A percentile compares a stretch with the other conserved stretches of the same genome.
These are phyloP conservation scores for Hemerocallis citrina DNA, from an alignment of 106 monocot species.

Conservation along the genomic window DNA sequence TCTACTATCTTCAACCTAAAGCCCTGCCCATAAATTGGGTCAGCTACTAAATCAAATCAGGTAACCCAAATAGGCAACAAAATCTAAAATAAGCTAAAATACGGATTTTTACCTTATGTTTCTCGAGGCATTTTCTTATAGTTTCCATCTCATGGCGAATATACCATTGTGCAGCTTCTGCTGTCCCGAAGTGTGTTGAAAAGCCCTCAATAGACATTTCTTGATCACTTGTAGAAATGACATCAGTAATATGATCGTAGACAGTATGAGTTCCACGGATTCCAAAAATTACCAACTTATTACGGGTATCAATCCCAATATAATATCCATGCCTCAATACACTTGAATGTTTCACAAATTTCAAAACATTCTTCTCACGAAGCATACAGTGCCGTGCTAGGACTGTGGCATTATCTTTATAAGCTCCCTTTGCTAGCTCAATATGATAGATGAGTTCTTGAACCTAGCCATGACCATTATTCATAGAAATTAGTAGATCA, in stretches of 20 bases:
- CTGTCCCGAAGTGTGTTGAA: conserved; percentile 86
- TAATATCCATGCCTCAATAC: conserved; percentile 94
- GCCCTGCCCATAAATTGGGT: conserved; percentile 34
- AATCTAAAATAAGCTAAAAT: neutral
- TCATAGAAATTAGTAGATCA: no score
- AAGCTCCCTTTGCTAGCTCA: conserved; percentile 89
- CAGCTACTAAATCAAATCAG: neutral
- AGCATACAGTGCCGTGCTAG: conserved; percentile 86
- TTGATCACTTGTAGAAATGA: conserved; percentile 64
- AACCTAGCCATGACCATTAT: no score
- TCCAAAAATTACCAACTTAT: conserved; percentile 78
- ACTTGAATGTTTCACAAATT: conserved; percentile 90
- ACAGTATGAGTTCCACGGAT: conserved; percentile 97
- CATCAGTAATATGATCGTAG: conserved; percentile 88
- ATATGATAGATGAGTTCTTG: conserved; percentile 83
- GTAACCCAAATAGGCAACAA: neutral
- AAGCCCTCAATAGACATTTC: conserved; percentile 71
- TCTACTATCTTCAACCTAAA: conserved; percentile 85
- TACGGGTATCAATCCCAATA: conserved; percentile 67
- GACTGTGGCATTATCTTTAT: conserved; percentile 56
- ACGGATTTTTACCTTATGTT: conserved; percentile 48
- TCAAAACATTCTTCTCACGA: conserved; percentile 78
- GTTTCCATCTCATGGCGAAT: conserved; percentile 67
- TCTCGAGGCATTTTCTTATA: conserved; percentile 63
- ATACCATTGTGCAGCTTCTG: conserved; percentile 90